Evolutionary conservation across 805 yeast species (phyloP).

Genomic region (Metschnikowia dekortorum): DNA sequence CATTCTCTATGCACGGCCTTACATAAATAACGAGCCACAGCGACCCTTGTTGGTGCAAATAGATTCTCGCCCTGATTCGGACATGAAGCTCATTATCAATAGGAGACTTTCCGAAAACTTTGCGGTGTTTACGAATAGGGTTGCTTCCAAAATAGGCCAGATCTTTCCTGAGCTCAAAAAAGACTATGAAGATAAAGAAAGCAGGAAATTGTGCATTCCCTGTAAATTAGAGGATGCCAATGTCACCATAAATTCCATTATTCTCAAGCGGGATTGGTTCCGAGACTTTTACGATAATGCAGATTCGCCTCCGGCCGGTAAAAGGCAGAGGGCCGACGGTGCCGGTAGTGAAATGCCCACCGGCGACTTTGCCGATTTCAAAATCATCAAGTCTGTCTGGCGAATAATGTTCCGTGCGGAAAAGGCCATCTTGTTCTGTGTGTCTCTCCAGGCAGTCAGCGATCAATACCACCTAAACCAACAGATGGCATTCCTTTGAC

Average conservation of each 20-base stretch:
- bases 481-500: slow-evolving; percentile 16
- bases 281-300: slow-evolving; percentile 21
- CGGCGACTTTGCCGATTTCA: slow-evolving; percentile 43
- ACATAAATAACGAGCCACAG: slow-evolving; percentile 27
- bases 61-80: slow-evolving; percentile 22
- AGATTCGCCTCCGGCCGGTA: background rate
- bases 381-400: slow-evolving; percentile 43
- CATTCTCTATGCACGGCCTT: slow-evolving; percentile 31
- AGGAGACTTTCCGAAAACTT: slow-evolving; percentile 21
- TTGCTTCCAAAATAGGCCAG: slow-evolving; percentile 20
- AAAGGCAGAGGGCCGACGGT: slow-evolving; percentile 6
- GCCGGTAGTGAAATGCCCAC: slow-evolving; percentile 4
- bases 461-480: slow-evolving; percentile 19
- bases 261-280: slow-evolving; percentile 32
- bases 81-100: slow-evolving; percentile 31
- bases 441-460: slow-evolving; percentile 27
- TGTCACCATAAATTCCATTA: slow-evolving; percentile 31
- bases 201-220: slow-evolving; percentile 20
- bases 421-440: slow-evolving; percentile 24
- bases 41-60: slow-evolving; percentile 31
- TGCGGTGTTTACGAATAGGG: slow-evolving; percentile 23
- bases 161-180: slow-evolving; percentile 21
- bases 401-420: slow-evolving; percentile 24
- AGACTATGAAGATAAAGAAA: slow-evolving; percentile 17
- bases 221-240: slow-evolving; percentile 26